These are phyloP conservation scores for Saturnispora besseyi DNA, from an alignment of 805 yeast species.

Conservation along the genomic window DNA sequence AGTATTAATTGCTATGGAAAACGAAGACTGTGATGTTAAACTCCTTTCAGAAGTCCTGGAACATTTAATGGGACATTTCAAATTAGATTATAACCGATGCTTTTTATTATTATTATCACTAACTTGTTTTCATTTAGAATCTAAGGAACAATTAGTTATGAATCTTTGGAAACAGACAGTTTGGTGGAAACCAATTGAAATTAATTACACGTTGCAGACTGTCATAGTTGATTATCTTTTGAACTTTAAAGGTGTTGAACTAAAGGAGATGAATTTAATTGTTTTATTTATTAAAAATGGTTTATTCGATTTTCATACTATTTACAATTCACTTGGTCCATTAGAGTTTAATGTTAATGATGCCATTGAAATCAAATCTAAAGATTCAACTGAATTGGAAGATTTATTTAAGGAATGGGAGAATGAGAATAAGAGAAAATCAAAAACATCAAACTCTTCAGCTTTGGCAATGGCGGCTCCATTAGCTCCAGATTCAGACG, in stretches of 20 bases:
- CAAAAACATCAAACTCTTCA: constrained; percentile 55
- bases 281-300: constrained; percentile 57
- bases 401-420: constrained; percentile 37
- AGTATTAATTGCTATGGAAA: constrained; percentile 31
- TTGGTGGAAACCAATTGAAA: constrained; percentile 44
- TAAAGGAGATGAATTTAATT: constrained; percentile 27
- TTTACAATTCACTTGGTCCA: constrained; percentile 53
- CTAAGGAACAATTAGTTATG: constrained; percentile 39
- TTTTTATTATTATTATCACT: constrained; percentile 55
- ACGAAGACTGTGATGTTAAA: constrained; percentile 26
- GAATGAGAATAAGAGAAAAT: constrained; percentile 42
- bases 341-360: constrained; percentile 19
- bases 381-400: constrained; percentile 28
- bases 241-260: constrained; percentile 8
- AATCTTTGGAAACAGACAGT: constrained; percentile 42
- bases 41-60: constrained; percentile 41
- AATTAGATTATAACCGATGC: constrained; percentile 62
- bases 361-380: constrained; percentile 12
- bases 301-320: constrained; percentile 50
- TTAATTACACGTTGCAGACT: constrained; percentile 17
- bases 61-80: constrained; percentile 62
- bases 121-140: constrained; percentile 35
- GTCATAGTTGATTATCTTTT: constrained; percentile 22
- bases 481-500: constrained; percentile 56
- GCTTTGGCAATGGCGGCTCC: constrained; percentile 89